Evolutionary conservation across 495 filamentous ascomycete species (phyloP).

Genomic region (Aspergillus homomorphus): DNA sequence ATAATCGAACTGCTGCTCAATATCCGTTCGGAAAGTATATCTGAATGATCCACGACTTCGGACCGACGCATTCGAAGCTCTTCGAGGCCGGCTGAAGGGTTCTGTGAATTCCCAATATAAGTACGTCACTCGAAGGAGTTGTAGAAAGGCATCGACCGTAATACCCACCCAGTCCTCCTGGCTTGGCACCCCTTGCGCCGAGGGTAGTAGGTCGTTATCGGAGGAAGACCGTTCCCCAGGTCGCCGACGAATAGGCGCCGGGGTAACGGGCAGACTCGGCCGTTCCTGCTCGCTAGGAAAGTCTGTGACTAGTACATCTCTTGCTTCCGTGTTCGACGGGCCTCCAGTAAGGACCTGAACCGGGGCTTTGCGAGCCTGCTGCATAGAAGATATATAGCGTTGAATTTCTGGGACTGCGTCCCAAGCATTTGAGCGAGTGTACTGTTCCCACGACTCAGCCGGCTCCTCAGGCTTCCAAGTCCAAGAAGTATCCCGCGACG

Average conservation of each 20-base stretch:
- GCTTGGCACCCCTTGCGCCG: slow-evolving; percentile 74
- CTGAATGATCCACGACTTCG: slow-evolving; percentile 48
- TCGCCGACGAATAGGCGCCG: slow-evolving; percentile 65
- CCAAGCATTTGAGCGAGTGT: slow-evolving; percentile 77
- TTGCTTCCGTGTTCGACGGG: slow-evolving; percentile 7
- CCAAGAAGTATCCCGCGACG: slow-evolving; percentile 36
- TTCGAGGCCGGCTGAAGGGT: slow-evolving; percentile 67
- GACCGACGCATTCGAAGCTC: slow-evolving; percentile 63
- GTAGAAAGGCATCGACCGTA: slow-evolving; percentile 52
- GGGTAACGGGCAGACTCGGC: slow-evolving; percentile 87
- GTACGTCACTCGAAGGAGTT: slow-evolving; percentile 53
- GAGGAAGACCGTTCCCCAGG: slow-evolving; percentile 40
- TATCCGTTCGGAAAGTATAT: slow-evolving; percentile 16
- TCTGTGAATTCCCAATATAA: slow-evolving; percentile 63
- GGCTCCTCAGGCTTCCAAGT: slow-evolving; percentile 45
- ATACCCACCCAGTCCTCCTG: slow-evolving; percentile 89
- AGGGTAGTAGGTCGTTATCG: slow-evolving; percentile 50
- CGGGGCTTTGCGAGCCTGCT: slow-evolving; percentile 58
- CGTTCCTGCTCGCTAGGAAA: slow-evolving; percentile 82
- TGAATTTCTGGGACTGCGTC: slow-evolving; percentile 82
- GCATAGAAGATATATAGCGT: slow-evolving; percentile 68
- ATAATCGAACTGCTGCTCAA: background rate
- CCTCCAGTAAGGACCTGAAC: slow-evolving; percentile 52
- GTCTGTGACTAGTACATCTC: slow-evolving; percentile 68
- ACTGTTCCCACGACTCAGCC: slow-evolving; percentile 59